Evolutionary conservation across 2,329 filamentous ascomycete genomes (phyloP), one percentile per base, ranked within the genome.

Genomic region (Truncatella angustata): DNA sequence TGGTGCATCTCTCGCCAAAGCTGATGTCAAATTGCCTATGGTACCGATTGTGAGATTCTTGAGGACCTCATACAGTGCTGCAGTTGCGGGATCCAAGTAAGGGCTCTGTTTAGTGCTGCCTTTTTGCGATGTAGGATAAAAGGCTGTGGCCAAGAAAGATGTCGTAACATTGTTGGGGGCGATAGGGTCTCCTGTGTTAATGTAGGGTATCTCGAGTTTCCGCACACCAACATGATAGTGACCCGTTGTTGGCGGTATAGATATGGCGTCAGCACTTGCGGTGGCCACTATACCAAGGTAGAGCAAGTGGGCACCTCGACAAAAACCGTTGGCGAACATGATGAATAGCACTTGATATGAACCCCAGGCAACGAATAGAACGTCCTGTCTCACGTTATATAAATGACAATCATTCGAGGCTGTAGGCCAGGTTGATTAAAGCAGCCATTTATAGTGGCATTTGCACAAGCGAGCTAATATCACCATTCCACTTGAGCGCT

Each of bases 161-260:
- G 57, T 61, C 53, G 56, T 64, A 35, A 64, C 37, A 23, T 64
- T 58, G 26, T 61, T 58, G 4, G 59, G 60, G 14, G 60, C 58
- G 16, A 64, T n/a, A 2, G 58, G 53, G 35, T 63, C 59, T 18
- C 54, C 34, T 0, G 53, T 23, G 11, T 62, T 62, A 23, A 50
- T 51, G 21, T 60, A 52, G 5, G 56, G 40, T 2, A 61, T 56
- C 16, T 50, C 50, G 12, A 60, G 51, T 43, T 55, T 60, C 32
- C 43, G 51, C 4, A 62, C 30, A n/a, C 60, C 58, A 7, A 63
- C 53, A n/a, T 58, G 21, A 37, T 61, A 61, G 1, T 54, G 57
- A 2, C 58, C 57, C 3, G 56, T 58, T 2, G 59, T 52, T 2
- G 50, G 47, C 7, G 57, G 57, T n/a, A 60, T 30, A 12, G 48